phyloP scores from a whole-genome alignment of 257 asterid genomes.

The Nicotiana obtusifolia region DNA sequence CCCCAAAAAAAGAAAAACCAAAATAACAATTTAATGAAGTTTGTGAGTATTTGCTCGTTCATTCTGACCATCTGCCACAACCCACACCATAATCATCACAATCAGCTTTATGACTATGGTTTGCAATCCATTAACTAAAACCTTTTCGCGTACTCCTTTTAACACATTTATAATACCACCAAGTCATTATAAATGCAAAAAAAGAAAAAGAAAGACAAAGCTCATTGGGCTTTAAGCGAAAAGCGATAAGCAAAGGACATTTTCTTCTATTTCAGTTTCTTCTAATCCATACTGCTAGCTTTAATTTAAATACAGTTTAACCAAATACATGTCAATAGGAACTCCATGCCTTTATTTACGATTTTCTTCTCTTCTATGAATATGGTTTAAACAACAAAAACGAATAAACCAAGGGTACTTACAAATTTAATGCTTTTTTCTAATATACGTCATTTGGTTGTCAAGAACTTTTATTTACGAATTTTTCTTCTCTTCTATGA shows the following conservation, averaged over 20 bases:
- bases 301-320: not conserved
- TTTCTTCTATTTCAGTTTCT: not conserved
- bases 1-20: not conserved
- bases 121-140: slow-evolving; percentile 1
- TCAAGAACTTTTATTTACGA: not conserved
- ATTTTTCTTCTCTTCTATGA: not conserved
- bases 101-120: not conserved
- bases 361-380: not conserved
- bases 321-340: not conserved
- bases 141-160: not conserved
- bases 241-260: not conserved
- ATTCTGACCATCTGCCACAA: not conserved
- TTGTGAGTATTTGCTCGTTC: not conserved
- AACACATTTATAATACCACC: not conserved
- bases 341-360: not conserved
- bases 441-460: not conserved
- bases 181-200: not conserved
- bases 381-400: not conserved
- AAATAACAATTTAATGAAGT: not conserved
- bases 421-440: not conserved
- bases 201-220: not conserved
- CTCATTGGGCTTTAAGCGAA: not conserved
- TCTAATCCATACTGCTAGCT: not conserved
- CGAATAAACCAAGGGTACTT: not conserved
- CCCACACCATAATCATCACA: not conserved